Conservation (phyloP, 1,139 yeast genomes). For the Debaryomyces psychrophilus region DNA sequence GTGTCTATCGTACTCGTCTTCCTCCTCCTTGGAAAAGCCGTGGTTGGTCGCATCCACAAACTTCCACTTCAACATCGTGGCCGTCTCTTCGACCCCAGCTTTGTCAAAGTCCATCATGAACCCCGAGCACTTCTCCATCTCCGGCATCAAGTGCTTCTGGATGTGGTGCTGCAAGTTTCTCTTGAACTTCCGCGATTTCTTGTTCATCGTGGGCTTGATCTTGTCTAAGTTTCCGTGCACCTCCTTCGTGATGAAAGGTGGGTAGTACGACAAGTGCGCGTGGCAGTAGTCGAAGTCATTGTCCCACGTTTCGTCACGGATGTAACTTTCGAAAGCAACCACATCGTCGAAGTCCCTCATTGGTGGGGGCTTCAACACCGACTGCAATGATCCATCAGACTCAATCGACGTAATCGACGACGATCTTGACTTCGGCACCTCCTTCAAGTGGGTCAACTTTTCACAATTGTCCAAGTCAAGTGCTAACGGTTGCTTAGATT, state of each 20-base stretch:
- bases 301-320: constrained; percentile 76
- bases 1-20: constrained; percentile 50
- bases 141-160: constrained; percentile 68
- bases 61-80: constrained; percentile 51
- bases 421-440: constrained; percentile 42
- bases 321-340: constrained; percentile 61
- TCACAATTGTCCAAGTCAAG: constrained; percentile 46
- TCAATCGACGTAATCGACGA: constrained; percentile 38
- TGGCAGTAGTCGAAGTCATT: constrained; percentile 71
- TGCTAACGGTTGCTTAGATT: constrained; percentile 29
- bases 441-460: constrained; percentile 41
- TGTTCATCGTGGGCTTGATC: constrained; percentile 72
- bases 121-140: constrained; percentile 65
- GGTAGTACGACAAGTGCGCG: constrained; percentile 67
- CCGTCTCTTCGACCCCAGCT: constrained; percentile 52
- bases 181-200: constrained; percentile 69
- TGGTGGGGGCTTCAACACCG: constrained; percentile 45
- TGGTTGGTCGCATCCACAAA: constrained; percentile 56
- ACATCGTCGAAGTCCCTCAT: constrained; percentile 62
- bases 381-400: constrained; percentile 36
- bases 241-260: constrained; percentile 71
- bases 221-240: constrained; percentile 72
- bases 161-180: constrained; percentile 78
- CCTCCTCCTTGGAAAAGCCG: constrained; percentile 54
- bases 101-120: constrained; percentile 56